phyloP scores from a whole-genome alignment of 139 green algal species.

The Micractinium sp. region DNA sequence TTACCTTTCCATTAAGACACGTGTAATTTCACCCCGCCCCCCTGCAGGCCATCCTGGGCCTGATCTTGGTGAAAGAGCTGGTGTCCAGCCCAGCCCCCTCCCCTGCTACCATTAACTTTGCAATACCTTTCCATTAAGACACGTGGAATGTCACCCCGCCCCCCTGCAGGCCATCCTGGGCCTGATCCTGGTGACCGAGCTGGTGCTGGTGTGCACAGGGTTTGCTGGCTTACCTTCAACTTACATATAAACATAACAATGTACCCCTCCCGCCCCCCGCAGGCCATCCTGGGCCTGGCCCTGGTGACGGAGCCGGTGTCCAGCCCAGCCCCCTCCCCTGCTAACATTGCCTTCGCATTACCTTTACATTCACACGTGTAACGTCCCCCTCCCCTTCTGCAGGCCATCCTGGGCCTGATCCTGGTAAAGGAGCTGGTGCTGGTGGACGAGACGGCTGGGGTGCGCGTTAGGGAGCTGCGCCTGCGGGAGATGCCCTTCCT shows the following conservation, averaged over 20 bases:
- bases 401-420: constrained; percentile 22
- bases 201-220: constrained; percentile 67
- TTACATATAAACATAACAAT: too few species aligned
- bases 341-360: too few species aligned
- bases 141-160: neutral
- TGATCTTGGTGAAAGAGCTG: constrained; percentile 71
- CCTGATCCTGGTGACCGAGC: constrained; percentile 63
- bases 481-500: constrained; percentile 54
- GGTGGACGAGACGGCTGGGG: constrained; percentile 41
- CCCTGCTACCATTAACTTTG: too few species aligned
- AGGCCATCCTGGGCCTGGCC: constrained; percentile 17
- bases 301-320: constrained; percentile 74
- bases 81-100: too few species aligned
- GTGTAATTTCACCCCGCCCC: neutral
- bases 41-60: constrained; percentile 23
- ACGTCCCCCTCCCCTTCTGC: neutral
- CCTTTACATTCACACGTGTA: too few species aligned
- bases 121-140: too few species aligned
- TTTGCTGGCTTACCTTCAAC: too few species aligned
- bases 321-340: too few species aligned
- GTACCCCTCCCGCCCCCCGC: neutral
- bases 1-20: too few species aligned
- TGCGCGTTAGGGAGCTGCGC: constrained; percentile 35
- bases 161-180: constrained; percentile 18
- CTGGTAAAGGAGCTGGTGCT: constrained; percentile 75